phyloP scores from a whole-genome alignment of 345 rosid genomes.

The Eucalyptus pauciflora region DNA sequence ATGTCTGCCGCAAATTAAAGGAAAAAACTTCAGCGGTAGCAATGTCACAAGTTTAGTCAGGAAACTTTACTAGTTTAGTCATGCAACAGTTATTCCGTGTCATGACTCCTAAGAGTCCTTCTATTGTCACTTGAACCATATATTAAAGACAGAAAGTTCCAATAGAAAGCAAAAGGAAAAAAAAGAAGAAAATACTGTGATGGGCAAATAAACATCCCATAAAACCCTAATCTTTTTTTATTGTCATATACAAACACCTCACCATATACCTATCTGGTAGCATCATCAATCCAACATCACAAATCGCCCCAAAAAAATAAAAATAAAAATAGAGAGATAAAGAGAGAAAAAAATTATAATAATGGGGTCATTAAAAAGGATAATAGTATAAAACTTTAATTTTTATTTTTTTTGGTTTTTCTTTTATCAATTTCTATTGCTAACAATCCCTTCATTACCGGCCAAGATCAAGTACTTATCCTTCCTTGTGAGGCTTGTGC shows the following conservation, averaged over 20 bases:
- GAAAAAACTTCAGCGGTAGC: not conserved
- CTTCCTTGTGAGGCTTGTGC: constrained; percentile 62
- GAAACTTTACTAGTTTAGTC: not conserved
- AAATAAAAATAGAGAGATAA: fast-evolving
- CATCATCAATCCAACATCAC: not conserved
- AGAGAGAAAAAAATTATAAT: not conserved
- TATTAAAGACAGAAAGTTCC: not conserved
- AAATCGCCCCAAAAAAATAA: not conserved
- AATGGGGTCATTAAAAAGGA: not conserved
- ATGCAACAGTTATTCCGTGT: not conserved
- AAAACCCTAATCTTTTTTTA: not conserved
- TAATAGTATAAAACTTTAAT: not conserved
- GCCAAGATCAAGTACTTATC: constrained; percentile 73
- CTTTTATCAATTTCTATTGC: not conserved
- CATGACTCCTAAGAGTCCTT: not conserved
- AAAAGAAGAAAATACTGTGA: not conserved
- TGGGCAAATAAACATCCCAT: not conserved
- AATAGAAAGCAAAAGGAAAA: not conserved
- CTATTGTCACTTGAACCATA: not conserved
- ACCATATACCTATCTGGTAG: not conserved
- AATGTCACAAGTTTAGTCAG: not conserved
- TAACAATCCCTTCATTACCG: constrained; percentile 53
- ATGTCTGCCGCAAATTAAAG: not conserved
- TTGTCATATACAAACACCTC: not conserved
- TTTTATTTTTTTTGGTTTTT: not conserved